phyloP scores from a whole-genome alignment of 352 stramenopile species.

The Globisporangium viniferum region DNA sequence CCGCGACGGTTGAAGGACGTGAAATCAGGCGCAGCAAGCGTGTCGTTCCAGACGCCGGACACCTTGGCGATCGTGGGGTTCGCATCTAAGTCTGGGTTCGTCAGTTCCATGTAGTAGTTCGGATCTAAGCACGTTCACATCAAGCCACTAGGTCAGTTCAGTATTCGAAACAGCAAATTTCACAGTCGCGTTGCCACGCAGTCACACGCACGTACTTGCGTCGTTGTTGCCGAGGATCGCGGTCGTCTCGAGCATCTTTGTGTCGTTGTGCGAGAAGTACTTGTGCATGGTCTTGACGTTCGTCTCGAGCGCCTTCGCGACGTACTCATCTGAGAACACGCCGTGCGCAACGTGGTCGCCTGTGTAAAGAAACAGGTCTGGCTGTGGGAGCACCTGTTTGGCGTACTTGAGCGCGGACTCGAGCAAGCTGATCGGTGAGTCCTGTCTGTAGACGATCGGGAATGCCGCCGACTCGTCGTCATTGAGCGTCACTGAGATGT shows the following conservation, averaged over 20 bases:
- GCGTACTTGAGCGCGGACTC: constrained; percentile 68
- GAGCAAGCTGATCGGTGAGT: constrained; percentile 56
- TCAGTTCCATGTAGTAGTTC: constrained; percentile 78
- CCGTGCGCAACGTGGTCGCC: constrained; percentile 78
- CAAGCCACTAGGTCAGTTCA: constrained; percentile 18
- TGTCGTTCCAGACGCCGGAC: constrained; percentile 44
- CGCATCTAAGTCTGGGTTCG: constrained; percentile 36
- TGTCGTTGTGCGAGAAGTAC: constrained; percentile 44
- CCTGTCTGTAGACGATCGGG: constrained; percentile 44
- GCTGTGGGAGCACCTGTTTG: constrained; percentile 41
- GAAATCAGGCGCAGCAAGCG: constrained; percentile 49
- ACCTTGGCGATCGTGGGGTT: constrained; percentile 61
- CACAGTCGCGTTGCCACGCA: background rate
- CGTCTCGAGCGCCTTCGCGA: constrained; percentile 53
- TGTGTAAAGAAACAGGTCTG: constrained; percentile 79
- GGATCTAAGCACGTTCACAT: constrained; percentile 28
- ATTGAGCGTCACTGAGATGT: constrained; percentile 50
- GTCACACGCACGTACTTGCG: constrained; percentile 39
- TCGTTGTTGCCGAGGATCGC: constrained; percentile 82
- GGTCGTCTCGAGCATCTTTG: constrained; percentile 40
- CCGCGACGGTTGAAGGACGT: constrained; percentile 48
- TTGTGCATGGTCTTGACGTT: constrained; percentile 69
- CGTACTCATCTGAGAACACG: constrained; percentile 50
- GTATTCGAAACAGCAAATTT: background rate
- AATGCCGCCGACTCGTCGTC: constrained; percentile 29